phyloP scores from a whole-genome alignment of 83 land plant species.

The Thuja plicata region DNA sequence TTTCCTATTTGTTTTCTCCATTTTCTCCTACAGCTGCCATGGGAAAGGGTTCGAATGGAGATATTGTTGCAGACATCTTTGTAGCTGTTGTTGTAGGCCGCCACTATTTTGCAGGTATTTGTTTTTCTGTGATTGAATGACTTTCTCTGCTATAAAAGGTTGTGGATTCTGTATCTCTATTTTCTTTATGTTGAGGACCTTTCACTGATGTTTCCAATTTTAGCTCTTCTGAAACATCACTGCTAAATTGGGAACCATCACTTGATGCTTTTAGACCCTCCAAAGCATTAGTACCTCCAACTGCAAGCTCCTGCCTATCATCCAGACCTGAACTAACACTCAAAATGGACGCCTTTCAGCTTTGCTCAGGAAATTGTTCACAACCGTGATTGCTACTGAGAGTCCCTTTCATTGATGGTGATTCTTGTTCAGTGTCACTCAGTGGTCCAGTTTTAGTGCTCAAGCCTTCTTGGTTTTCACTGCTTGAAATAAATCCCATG shows the following conservation, averaged over 20 bases:
- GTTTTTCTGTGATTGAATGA: too few species aligned
- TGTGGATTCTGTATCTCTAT: constrained; percentile 5
- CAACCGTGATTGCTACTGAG: not conserved
- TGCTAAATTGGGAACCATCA: constrained; percentile 20
- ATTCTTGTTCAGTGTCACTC: constrained; percentile 8
- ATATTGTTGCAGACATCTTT: too few species aligned
- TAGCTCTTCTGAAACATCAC: constrained; percentile 29
- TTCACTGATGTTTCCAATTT: constrained; percentile 2
- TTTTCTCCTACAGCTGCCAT: too few species aligned
- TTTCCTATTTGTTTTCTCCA: too few species aligned
- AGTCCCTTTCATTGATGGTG: not conserved
- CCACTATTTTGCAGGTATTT: too few species aligned
- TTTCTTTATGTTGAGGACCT: constrained; percentile 5
- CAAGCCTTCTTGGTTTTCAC: constrained; percentile 1
- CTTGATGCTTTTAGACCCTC: not conserved
- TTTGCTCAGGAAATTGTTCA: constrained; percentile 5
- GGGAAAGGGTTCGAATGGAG: too few species aligned
- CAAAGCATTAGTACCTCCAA: not conserved
- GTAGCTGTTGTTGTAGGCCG: too few species aligned
- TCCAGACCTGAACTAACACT: constrained; percentile 16
- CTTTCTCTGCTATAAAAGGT: too few species aligned
- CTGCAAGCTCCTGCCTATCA: constrained; percentile 8
- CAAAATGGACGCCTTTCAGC: constrained; percentile 13
- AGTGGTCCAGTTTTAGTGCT: not conserved
- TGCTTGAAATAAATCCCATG: not conserved